Percentiles rank a stretch among this genome's conserved stretches.
Evolutionary conservation across 768 basidiomycete species (phyloP).

Genomic region (Filobasidium floriforme): DNA sequence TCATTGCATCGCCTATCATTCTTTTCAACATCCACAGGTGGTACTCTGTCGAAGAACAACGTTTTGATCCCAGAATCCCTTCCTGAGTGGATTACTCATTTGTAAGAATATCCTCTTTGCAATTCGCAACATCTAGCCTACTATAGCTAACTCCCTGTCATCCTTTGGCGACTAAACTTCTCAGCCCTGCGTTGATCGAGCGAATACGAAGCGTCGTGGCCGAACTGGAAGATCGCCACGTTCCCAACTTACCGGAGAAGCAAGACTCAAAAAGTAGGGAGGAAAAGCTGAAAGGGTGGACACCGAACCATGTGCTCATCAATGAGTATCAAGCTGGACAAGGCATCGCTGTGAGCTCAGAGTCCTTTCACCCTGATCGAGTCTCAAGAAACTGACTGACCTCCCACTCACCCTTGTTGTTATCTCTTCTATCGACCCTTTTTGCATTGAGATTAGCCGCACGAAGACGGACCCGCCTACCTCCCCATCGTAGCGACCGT

Average conservation of each 20-base stretch:
- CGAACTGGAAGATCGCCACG: conserved; percentile 52
- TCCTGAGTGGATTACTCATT: conserved; percentile 62
- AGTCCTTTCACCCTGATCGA: conserved; percentile 7
- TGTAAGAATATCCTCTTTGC: conserved; percentile 50
- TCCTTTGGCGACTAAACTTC: conserved; percentile 4
- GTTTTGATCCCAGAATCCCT: conserved; percentile 62
- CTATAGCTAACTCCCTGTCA: conserved; percentile 12
- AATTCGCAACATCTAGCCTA: too few species aligned
- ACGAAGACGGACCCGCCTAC: conserved; percentile 86
- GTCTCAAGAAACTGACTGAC: background rate
- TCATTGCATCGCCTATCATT: conserved; percentile 7
- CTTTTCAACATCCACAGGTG: conserved; percentile 54
- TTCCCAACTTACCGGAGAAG: conserved; percentile 38
- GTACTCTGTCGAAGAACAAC: conserved; percentile 59
- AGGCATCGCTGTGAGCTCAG: conserved; percentile 71
- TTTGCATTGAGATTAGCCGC: conserved; percentile 54
- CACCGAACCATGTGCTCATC: conserved; percentile 80
- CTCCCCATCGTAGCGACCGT: conserved; percentile 82
- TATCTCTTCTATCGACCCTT: background rate
- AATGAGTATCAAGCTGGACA: conserved; percentile 89
- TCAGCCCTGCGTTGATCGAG: conserved; percentile 67
- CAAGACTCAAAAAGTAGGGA: conserved; percentile 11
- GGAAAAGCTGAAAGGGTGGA: conserved; percentile 50
- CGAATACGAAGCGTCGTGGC: conserved; percentile 56
- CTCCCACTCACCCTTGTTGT: background rate